Conservation (phyloP, 2,329 filamentous ascomycete genomes). For the Berkeleyomyces rouxiae region DNA sequence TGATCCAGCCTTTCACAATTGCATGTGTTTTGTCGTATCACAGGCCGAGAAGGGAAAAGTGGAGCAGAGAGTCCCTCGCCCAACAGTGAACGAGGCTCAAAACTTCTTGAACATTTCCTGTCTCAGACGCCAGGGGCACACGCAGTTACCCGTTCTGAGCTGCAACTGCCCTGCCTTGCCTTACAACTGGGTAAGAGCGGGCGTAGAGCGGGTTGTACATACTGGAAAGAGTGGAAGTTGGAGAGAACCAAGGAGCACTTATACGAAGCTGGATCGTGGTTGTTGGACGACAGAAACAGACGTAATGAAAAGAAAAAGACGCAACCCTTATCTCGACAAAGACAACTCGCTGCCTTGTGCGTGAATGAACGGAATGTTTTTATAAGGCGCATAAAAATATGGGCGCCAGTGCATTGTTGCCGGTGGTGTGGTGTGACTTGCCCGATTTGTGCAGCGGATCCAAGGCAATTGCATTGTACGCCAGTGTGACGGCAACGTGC, state of each 20-base stretch:
- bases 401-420: not conserved
- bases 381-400: not conserved
- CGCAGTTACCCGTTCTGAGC: not conserved
- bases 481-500: not conserved
- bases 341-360: not conserved
- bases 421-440: not conserved
- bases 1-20: too few species aligned
- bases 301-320: not conserved
- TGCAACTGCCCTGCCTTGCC: not conserved
- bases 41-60: not conserved
- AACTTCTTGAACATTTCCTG: not conserved
- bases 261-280: too few species aligned
- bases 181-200: too few species aligned
- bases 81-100: not conserved
- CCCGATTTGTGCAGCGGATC: not conserved
- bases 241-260: too few species aligned
- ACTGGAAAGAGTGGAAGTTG: too few species aligned
- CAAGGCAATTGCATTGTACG: not conserved
- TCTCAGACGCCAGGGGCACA: not conserved
- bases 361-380: not conserved
- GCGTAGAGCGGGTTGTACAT: too few species aligned
- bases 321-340: not conserved
- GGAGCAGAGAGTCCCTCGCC: too few species aligned
- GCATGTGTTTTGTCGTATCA: not conserved
- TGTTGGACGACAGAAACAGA: not conserved